Evolutionary conservation across 805 yeast species (phyloP), one percentile per base, ranked within the genome.

Genomic region (Sporopachydermia quercuum): DNA sequence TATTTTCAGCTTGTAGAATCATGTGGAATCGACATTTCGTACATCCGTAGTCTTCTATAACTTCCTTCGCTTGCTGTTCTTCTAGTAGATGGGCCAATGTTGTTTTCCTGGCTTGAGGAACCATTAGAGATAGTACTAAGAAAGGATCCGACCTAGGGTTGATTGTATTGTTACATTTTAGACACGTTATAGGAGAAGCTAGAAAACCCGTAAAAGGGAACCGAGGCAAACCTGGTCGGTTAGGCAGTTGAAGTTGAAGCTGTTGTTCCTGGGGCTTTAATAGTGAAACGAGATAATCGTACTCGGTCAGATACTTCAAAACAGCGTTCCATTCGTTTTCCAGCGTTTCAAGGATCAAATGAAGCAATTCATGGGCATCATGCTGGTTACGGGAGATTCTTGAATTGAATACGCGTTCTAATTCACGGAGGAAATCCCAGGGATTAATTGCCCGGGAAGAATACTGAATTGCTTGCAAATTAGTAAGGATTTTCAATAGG

Each of bases 351-450:
- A 89, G 60, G 15, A 87, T 66, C 39, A 84, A 58, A 53, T 85
- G 94, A 19, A 89, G 70, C 46, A 91, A 65, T 52, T 89, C 98
- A 50, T 91, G 96, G 0, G 97, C 96, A 60, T 89, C 98, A 52
- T 89, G 94, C 56, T 91, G 98, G 37, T 72, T 73, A 27, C 80
- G 62, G 2, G 94, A 77, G 18, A 91, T 77, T 46, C 72, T 74
- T 3, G 87, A 76, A 41, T 76, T 71, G 58, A 78, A 81, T 13
- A 81, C 76, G 5, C 56, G 57, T 51, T 89, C 97, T 39, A 91
- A 58, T 6, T 74, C 77, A 39, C 70, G 78, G 15, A 89, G 60
- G 38, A 87, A 70, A 1, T 83, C 78, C 87, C 94, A 79, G 1
- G 84, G 86, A 0, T 87, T 74, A 3, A 77, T 58, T 5, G 76